Evolutionary conservation across 805 yeast species (phyloP), one percentile per base, ranked within the genome.

Genomic region (Candida nanaspora): DNA sequence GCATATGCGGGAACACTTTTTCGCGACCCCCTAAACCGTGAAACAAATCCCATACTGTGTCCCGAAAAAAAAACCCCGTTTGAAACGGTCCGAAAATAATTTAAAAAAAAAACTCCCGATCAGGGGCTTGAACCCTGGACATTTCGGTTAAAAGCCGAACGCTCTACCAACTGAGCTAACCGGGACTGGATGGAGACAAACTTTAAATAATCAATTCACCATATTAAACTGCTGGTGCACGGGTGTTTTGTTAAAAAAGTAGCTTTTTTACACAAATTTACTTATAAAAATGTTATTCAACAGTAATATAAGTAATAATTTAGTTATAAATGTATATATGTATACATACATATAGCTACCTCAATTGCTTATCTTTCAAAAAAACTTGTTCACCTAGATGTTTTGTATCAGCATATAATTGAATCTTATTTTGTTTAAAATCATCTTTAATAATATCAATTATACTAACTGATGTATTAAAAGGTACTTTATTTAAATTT

Each of bases 401-500:
- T 35, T 62, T 63, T 0, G 89, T 82, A 48, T 77, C 78, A 0
- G 93, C 91, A 47, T 83, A 77, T 20, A 56, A 53, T 44, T 66
- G 65, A 15, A 82, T 76, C 0, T 56, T 54, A 20, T 78, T 83
- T 6, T 59, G 51, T 14, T 47, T 50, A 2, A 59, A 57, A 6
- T 49, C 49, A 32, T 16, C 16, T 40, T 66, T 71, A 32, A 70
- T 58, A 20, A 77, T 66, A 50, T 83, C 91, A 3, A 86, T 66
- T 6, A 80, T 68, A 0, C 89, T 78, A 6, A 86, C 70, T 5
- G 89, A 80, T 1, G 94, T 84, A 57, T 86, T 86, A 57, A 70
- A 82, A 0, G 91, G 93, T 30, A 81, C 80, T 47, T 61, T 62
- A 50, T 76, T 59, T 37, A 65, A 68, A 0, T 61, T 66, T 4